Percentiles rank a stretch among this genome's conserved stretches.
phyloP scores from a whole-genome alignment of 305 asterid genomes.

The Fraxinus sp. region DNA sequence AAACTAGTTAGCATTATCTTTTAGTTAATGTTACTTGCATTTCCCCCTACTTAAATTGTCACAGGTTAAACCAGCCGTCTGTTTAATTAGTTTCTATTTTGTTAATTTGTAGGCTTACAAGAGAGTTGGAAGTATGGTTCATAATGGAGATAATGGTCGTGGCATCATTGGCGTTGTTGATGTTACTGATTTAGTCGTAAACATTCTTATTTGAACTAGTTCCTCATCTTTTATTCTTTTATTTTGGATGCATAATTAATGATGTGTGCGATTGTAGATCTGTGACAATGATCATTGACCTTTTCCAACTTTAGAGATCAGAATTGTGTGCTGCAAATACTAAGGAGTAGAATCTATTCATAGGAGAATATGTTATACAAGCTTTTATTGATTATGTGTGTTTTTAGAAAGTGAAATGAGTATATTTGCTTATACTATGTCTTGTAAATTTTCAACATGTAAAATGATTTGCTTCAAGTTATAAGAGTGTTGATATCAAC shows the following conservation, averaged over 20 bases:
- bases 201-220: slow-evolving; percentile 17
- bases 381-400: background rate
- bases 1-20: background rate
- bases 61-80: slow-evolving; percentile 1
- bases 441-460: background rate
- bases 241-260: background rate
- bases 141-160: slow-evolving; percentile 68
- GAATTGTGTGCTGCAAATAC: slow-evolving; percentile 1
- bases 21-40: background rate
- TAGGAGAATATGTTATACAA: background rate
- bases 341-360: slow-evolving; percentile 1
- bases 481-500: background rate
- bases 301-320: background rate
- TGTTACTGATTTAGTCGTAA: slow-evolving; percentile 60
- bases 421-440: background rate
- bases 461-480: background rate
- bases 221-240: background rate
- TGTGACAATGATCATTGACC: background rate
- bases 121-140: slow-evolving; percentile 78
- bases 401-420: slow-evolving; percentile 5
- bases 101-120: slow-evolving; percentile 56
- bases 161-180: slow-evolving; percentile 78
- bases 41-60: background rate
- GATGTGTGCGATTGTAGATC: background rate
- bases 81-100: slow-evolving; percentile 14